Base-by-base conservation (phyloP, 148 eudicot genomes). In the Persicaria maculosa region DNA sequence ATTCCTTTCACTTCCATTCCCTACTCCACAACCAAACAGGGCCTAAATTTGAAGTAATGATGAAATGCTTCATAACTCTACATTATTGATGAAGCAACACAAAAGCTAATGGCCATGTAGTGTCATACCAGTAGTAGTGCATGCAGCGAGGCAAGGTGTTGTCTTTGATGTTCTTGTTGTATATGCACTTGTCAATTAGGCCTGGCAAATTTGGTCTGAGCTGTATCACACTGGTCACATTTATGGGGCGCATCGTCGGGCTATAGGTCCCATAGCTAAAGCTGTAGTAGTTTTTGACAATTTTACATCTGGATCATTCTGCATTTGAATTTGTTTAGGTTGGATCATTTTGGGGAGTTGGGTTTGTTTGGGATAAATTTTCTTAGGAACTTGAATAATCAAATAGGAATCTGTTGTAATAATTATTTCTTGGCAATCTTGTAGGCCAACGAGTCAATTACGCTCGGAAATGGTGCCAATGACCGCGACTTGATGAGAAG, bases 371-470 rank as follows among this genome's bases (percentile, higher is more conserved):
- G 10, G 36, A 31, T 31, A 31, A 50, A 55, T 55, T 55, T 0
- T 55, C 20, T 55, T 7, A 4, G 22, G 7, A 55, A 55, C 4
- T 17, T n/a, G 8, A 7, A 55, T 4, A 55, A 4, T 16, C 17
- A 15, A n/a, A 55, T n/a, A 4, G 2, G n/a, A 19, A 57, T 19
- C 31, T 36, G 16, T 9, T 43, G 17, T 40, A 65, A 65, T 3
- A 4, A 14, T 45, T 43, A 40, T 65, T 36, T 65, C 70, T 40
- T 64, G 45, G 40, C 46, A 7, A 19, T 75, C 64, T 54, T 67
- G 40, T 58, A 93, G 97, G 89, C 86, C 22, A 85, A 90, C 76
- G 86, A 86, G 62, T 68, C 84, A 68, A 72, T 78, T 74, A 25
- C 84, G 44, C 58, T 54, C 8, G 81, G 78, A 71, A 81, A n/a